phyloP scores from a whole-genome alignment of 768 basidiomycete genomes.

The Podaxis sp. region DNA sequence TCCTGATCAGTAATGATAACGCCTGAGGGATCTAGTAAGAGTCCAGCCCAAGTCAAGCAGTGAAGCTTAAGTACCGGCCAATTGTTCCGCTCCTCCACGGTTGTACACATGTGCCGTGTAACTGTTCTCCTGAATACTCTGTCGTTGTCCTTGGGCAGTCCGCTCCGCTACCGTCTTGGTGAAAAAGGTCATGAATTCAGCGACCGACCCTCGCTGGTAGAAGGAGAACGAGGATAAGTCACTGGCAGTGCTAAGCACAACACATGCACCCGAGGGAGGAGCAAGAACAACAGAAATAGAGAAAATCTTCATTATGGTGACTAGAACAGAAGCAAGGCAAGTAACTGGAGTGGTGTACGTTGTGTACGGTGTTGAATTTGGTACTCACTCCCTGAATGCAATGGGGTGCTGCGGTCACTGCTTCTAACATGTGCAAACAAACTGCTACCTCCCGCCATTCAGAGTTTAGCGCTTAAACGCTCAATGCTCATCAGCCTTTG shows the following conservation, averaged over 20 bases:
- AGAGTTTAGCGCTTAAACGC: neutral
- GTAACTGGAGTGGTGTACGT: neutral
- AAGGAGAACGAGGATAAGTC: slow-evolving; percentile 93
- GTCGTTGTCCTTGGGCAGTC: slow-evolving; percentile 83
- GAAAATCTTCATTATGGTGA: slow-evolving; percentile 75
- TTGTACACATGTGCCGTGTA: slow-evolving; percentile 95
- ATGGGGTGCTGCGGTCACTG: neutral
- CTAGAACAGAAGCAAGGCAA: neutral
- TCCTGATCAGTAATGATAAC: slow-evolving; percentile 94
- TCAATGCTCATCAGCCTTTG: neutral
- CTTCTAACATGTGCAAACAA: slow-evolving; percentile 9
- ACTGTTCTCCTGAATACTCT: slow-evolving; percentile 91
- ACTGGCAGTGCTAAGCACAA: slow-evolving; percentile 61
- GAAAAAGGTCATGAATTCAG: slow-evolving; percentile 94
- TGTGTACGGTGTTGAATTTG: neutral
- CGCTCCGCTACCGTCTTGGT: slow-evolving; percentile 90
- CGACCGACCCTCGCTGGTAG: slow-evolving; percentile 85
- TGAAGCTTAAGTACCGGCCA: slow-evolving; percentile 60
- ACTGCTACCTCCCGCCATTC: neutral
- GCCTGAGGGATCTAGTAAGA: slow-evolving; percentile 40
- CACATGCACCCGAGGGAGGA: slow-evolving; percentile 60
- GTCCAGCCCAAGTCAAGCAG: neutral
- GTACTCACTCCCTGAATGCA: neutral
- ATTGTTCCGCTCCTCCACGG: slow-evolving; percentile 78
- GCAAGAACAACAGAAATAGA: slow-evolving; percentile 73